Evolutionary conservation across 2,329 filamentous ascomycete species (phyloP).

Genomic region (Cladosporium sp.): DNA sequence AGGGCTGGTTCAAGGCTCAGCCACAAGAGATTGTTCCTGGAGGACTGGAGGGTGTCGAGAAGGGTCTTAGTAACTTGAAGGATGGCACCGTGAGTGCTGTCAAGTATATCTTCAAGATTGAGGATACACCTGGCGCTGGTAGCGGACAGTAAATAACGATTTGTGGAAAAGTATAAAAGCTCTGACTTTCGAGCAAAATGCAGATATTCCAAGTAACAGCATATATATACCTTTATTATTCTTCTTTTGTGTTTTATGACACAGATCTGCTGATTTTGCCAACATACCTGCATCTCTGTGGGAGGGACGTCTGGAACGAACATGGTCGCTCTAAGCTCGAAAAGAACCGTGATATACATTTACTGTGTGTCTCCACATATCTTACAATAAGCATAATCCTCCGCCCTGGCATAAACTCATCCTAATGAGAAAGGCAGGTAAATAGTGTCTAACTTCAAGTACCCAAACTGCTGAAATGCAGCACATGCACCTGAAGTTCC

Average conservation of each 20-base stretch:
- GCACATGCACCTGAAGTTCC: slow-evolving; percentile 1
- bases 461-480: slow-evolving; percentile 5
- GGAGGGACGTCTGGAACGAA: too few relatives aligned
- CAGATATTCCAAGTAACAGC: too few relatives aligned
- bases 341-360: slow-evolving; percentile 10
- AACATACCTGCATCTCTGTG: too few relatives aligned
- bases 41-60: slow-evolving; percentile 26
- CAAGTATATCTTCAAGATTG: slow-evolving; percentile 31
- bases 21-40: slow-evolving; percentile 28
- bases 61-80: slow-evolving; percentile 26
- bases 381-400: background rate
- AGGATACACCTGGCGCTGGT: slow-evolving; percentile 23
- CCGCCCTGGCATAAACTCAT: background rate
- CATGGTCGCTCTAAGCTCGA: background rate
- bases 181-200: too few relatives aligned
- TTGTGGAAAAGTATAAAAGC: background rate
- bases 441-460: background rate
- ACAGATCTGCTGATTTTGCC: too few relatives aligned
- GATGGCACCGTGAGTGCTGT: slow-evolving; percentile 29
- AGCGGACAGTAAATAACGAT: background rate
- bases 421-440: background rate
- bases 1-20: slow-evolving; percentile 29
- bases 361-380: background rate
- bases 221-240: too few relatives aligned
- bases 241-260: too few relatives aligned